Conservation (phyloP, 768 basidiomycete genomes). For the Daedalea quercina region DNA sequence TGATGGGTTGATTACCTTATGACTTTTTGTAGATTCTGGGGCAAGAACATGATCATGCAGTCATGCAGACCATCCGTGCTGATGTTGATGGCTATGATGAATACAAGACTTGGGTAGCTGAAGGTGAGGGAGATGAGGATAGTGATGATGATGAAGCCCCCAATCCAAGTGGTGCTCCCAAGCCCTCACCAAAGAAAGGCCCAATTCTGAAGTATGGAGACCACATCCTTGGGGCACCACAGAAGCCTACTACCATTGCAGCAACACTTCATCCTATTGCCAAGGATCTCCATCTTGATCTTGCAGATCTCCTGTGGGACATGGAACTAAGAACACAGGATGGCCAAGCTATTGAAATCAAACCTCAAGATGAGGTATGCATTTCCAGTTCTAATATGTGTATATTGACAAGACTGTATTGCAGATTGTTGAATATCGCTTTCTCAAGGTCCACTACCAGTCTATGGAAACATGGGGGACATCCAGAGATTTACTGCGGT, state of each 20-base stretch:
- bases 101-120: not conserved
- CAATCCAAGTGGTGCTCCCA: not conserved
- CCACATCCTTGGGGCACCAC: not conserved
- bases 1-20: not conserved
- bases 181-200: not conserved
- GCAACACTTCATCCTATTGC: not conserved
- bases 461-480: not conserved
- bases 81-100: not conserved
- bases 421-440: not conserved
- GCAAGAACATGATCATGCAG: not conserved
- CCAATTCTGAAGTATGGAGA: not conserved
- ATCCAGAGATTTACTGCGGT: not conserved
- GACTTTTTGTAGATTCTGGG: not conserved
- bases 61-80: not conserved
- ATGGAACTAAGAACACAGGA: not conserved
- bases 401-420: not conserved
- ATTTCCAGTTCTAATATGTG: not conserved
- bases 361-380: not conserved
- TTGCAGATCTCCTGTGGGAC: not conserved
- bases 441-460: constrained; percentile 3
- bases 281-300: not conserved
- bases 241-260: not conserved
- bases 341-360: not conserved
- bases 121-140: not conserved
- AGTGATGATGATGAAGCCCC: not conserved